Evolutionary conservation across 768 basidiomycete genomes (phyloP), one percentile per base, ranked within the genome.

Genomic region (Tephrocybe sp.): DNA sequence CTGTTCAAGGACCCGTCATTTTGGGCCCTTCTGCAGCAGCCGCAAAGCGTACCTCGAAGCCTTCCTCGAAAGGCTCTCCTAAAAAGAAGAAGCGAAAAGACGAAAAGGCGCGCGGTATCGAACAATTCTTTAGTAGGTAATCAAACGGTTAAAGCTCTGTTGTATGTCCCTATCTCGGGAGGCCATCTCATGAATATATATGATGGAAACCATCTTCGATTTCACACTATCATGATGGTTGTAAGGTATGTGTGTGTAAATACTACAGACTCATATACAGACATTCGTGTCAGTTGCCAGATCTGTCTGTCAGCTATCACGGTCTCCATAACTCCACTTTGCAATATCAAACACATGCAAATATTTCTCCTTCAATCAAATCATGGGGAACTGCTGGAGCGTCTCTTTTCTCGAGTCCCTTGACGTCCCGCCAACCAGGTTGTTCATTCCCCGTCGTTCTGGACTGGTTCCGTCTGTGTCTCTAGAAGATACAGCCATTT

Each of bases 391-490:
- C 26, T 39, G 39, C 45, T 52, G 39, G 43, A 43, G 10, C 34
- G 45, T 39, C 42, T 45, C 48, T 45, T 46, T 49, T 22, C 44
- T 51, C 31, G 39, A 49, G 45, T 58, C 22, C 47, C 32, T 61
- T 55, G 47, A 47, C 42, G 47, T 45, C 50, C 31, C 52, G 42
- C 40, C 42, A 39, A 43, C 56, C 49, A 50, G 43, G 38, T n/a
- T 32, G 30, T 34, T 53, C 43, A 14, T 56, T 47, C 19, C 43
- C 48, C 36, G 58, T 63, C 58, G 48, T 63, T 59, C 57, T 51
- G 57, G 60, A 57, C 62, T 46, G 60, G 60, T 53, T 60, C 56
- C 59, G 48, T 48, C 42, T n/a, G 49, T 58, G 40, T 63, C 56
- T 56, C 50, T 39, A 54, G 52, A 10, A 60, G 59, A 62, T 53